Evolutionary conservation across 257 asterid species (phyloP).

Genomic region (Orobanche coerulescens): DNA sequence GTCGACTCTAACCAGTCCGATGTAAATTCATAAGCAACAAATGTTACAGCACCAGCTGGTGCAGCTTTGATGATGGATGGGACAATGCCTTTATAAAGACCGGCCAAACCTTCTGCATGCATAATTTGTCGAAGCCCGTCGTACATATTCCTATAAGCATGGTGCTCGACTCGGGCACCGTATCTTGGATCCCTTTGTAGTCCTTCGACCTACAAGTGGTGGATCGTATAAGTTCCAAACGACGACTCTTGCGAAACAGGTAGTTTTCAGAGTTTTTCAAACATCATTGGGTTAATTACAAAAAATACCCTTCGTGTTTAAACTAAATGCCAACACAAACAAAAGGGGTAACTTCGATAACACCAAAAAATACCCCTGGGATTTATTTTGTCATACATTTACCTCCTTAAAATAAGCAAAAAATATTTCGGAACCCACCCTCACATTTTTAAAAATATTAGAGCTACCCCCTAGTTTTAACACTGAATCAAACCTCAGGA

Average conservation of each 20-base stretch:
- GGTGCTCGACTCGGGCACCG: conserved; percentile 79
- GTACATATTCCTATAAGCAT: conserved; percentile 58
- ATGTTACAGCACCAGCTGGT: conserved; percentile 97
- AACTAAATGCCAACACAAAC: not conserved
- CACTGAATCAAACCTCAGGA: too few species aligned
- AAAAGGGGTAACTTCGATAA: not conserved
- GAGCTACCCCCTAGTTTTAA: too few species aligned
- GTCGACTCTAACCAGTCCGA: conserved; percentile 69
- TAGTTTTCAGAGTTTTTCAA: not conserved
- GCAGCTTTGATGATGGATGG: conserved; percentile 93
- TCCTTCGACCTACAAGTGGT: conserved; percentile 61
- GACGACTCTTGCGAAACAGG: not conserved
- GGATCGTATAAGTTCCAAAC: not conserved
- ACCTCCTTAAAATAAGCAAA: too few species aligned
- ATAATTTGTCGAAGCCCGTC: conserved; percentile 55
- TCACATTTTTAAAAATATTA: too few species aligned
- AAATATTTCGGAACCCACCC: too few species aligned
- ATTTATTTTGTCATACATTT: too few species aligned
- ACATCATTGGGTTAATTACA: not conserved
- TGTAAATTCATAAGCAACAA: conserved; percentile 70
- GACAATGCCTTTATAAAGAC: conserved; percentile 87
- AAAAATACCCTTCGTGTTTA: not conserved
- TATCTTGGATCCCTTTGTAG: conserved; percentile 70
- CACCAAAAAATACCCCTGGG: not conserved
- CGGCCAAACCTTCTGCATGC: conserved; percentile 61